phyloP scores from a whole-genome alignment of 768 basidiomycete genomes.

The Postia placenta region DNA sequence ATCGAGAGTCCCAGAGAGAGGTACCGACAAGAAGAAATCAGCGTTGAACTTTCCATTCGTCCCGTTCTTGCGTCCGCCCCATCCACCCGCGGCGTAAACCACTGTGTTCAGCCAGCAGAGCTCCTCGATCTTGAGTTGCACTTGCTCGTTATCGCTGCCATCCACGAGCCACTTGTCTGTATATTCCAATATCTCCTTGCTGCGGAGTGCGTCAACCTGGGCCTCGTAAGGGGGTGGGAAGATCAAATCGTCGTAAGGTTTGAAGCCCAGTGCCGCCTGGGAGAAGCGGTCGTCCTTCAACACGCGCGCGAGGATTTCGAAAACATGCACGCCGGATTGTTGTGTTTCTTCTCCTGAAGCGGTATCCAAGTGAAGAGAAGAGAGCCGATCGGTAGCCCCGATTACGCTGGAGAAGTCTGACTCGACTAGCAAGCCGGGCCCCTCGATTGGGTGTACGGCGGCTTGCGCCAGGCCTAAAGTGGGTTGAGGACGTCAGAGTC shows the following conservation, averaged over 20 bases:
- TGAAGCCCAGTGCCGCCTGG: conserved; percentile 7
- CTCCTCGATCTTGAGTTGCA: conserved; percentile 56
- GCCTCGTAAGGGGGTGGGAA: neutral
- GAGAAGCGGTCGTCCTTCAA: conserved; percentile 12
- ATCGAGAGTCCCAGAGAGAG: neutral
- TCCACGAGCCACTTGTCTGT: conserved; percentile 14
- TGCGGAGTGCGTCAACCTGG: conserved; percentile 4
- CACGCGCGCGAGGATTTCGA: conserved; percentile 11
- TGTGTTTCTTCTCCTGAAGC: neutral
- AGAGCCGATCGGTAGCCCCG: conserved; percentile 8
- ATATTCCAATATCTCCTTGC: conserved; percentile 6
- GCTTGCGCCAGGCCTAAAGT: conserved; percentile 14
- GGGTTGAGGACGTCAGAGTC: too few relatives aligned
- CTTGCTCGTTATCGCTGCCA: conserved; percentile 20
- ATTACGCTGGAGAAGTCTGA: too few relatives aligned
- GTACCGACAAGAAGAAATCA: conserved; percentile 53
- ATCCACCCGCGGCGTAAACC: conserved; percentile 50
- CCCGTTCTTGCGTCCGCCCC: conserved; percentile 32
- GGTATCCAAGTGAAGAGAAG: conserved; percentile 5
- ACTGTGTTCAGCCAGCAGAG: conserved; percentile 47
- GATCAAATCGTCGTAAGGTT: conserved; percentile 4
- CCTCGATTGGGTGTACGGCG: conserved; percentile 14
- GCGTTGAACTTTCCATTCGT: conserved; percentile 32
- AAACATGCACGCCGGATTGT: conserved; percentile 7
- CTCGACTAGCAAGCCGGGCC: too few relatives aligned